phyloP scores from a whole-genome alignment of 169 alveolate genomes.

The Plasmodium vinckei region DNA sequence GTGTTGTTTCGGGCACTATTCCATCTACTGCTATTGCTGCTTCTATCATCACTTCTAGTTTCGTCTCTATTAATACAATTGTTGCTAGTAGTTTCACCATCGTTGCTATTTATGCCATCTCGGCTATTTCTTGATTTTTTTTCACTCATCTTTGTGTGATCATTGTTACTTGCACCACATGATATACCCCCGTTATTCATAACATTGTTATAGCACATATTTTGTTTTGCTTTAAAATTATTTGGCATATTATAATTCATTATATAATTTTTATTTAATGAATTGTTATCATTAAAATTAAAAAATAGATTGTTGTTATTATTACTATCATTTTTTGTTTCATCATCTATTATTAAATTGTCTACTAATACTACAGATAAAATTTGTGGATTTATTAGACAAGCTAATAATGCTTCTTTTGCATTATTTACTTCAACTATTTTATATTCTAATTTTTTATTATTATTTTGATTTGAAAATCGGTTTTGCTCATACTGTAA shows the following conservation, averaged over 20 bases:
- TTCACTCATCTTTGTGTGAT: not conserved
- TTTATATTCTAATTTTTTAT: slow-evolving; percentile 73
- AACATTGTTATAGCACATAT: not conserved
- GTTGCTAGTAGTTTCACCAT: not conserved
- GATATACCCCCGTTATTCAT: not conserved
- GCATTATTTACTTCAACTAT: slow-evolving; percentile 81
- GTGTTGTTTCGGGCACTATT: not conserved
- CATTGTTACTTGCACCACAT: slow-evolving; percentile 7
- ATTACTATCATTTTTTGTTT: slow-evolving; percentile 11
- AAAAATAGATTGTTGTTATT: not conserved
- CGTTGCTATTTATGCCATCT: slow-evolving; percentile 1
- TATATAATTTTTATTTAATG: slow-evolving; percentile 7
- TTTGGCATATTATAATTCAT: not conserved
- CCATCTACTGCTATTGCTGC: not conserved
- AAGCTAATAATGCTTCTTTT: slow-evolving; percentile 78
- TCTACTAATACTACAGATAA: slow-evolving; percentile 81
- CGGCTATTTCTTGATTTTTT: not conserved
- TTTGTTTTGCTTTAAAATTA: slow-evolving; percentile 10
- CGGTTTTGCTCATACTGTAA: slow-evolving; percentile 71
- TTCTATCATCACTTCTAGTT: not conserved
- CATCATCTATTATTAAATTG: slow-evolving; percentile 76
- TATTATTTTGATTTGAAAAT: slow-evolving; percentile 69
- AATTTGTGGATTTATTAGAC: slow-evolving; percentile 79
- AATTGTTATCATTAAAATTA: not conserved
- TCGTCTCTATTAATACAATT: not conserved